Evolutionary conservation across 2,329 filamentous ascomycete species (phyloP), one percentile per base, ranked within the genome.

Genomic region (Alternaria metachromatica): DNA sequence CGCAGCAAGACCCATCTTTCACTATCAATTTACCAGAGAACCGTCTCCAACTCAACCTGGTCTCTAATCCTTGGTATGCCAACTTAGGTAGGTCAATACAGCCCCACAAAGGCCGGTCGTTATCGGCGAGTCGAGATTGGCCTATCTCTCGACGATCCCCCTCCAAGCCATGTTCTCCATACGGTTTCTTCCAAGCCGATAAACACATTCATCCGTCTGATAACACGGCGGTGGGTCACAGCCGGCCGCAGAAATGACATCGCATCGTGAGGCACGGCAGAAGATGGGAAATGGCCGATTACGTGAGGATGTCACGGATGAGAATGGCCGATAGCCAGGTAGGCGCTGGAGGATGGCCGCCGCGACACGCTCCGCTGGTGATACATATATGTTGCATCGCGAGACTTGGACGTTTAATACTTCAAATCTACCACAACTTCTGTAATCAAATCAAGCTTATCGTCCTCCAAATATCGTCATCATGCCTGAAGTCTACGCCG

Each of bases 401-500:
- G n/a, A 50, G 25, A 18, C 7, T 12, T 50, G 11, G 2, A 1
- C 15, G 7, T 21, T 13, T 12, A 5, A 11, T 30, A 30, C n/a
- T 18, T 6, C 48, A 21, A 6, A 30, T 10, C 25, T 2, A 9
- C 2, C 11, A 50, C 12, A 50, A 21, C 11, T 20, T 20, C 25
- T 50, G 9, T n/a, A 23, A 33, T 20, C 18, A 41, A 15, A 7
- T 54, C 21, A 10, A n/a, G 15, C 30, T 12, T n/a, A 5, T 13
- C 12, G 33, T 23, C 9, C 18, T 25, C 0, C 21, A 37, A 54
- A 21, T 9, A 33, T 9, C 11, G 5, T 15, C 51, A 55, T 20
- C 33, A 76, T 74, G 72, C 72, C 75, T 56, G 68, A 72, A 59
- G 64, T 75, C 41, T 77, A 70, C 51, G 58, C 65, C 33, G 73